phyloP scores from a whole-genome alignment of 108 stramenopile genomes.

The Pseudonitzschia delicatissima region DNA sequence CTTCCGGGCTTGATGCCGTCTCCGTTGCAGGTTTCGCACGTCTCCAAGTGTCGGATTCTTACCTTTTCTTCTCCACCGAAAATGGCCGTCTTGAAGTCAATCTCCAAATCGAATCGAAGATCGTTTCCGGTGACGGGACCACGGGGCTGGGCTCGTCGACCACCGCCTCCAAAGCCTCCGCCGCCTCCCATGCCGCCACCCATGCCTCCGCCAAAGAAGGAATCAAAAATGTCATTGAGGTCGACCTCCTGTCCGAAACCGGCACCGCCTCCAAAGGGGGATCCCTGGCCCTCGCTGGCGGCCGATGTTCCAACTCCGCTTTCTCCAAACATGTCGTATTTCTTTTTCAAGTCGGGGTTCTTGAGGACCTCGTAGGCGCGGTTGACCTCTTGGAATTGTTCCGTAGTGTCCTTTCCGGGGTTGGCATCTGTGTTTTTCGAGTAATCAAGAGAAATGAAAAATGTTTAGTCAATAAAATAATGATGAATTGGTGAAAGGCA shows the following conservation, averaged over 20 bases:
- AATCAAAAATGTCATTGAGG: constrained; percentile 94
- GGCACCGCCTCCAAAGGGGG: constrained; percentile 53
- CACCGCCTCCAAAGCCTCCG: constrained; percentile 55
- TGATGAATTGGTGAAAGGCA: too few species aligned
- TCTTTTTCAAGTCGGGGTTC: constrained; percentile 81
- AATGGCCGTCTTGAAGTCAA: constrained; percentile 94
- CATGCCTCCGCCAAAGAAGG: constrained; percentile 91
- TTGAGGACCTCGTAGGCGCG: constrained; percentile 90
- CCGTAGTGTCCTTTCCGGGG: constrained; percentile 68
- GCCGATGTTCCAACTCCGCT: constrained; percentile 70
- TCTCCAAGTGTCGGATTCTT: constrained; percentile 90
- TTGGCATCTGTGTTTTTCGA: constrained; percentile 83
- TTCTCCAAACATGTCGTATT: constrained; percentile 90
- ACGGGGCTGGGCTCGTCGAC: constrained; percentile 44
- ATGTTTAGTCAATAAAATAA: too few species aligned
- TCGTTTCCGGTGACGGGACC: constrained; percentile 88
- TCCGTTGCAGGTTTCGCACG: constrained; percentile 86
- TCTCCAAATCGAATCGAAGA: constrained; percentile 87
- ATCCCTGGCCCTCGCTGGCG: constrained; percentile 38
- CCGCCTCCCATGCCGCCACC: constrained; percentile 49
- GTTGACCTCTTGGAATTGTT: constrained; percentile 81
- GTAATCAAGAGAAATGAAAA: too few species aligned
- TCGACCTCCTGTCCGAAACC: constrained; percentile 90
- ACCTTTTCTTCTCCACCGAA: constrained; percentile 97
- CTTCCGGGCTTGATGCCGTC: constrained; percentile 88